These are phyloP conservation scores for Penicillium paxilli DNA, from an alignment of 495 filamentous ascomycete species.

Conservation along the genomic window DNA sequence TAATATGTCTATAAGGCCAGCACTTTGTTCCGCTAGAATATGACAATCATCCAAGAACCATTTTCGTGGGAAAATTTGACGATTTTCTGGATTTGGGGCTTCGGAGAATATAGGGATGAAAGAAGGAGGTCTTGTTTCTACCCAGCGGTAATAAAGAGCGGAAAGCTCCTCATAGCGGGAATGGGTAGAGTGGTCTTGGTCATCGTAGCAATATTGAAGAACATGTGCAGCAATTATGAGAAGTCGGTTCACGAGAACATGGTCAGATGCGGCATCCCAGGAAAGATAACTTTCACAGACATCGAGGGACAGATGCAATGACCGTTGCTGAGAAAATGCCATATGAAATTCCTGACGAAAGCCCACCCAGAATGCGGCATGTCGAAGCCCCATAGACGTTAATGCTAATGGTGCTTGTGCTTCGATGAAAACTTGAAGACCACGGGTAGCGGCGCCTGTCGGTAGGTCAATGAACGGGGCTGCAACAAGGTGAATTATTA, in stretches of 20 bases:
- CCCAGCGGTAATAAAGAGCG: background rate
- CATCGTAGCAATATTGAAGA: slow-evolving; percentile 29
- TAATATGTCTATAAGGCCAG: slow-evolving; percentile 36
- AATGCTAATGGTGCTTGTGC: slow-evolving; percentile 13
- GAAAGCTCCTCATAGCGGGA: slow-evolving; percentile 2
- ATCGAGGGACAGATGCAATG: slow-evolving; percentile 18
- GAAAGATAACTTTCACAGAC: slow-evolving; percentile 18
- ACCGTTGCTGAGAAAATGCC: slow-evolving; percentile 30
- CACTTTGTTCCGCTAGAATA: slow-evolving; percentile 32
- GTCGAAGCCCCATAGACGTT: slow-evolving; percentile 17
- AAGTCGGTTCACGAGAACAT: slow-evolving; percentile 25
- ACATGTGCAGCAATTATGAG: slow-evolving; percentile 25
- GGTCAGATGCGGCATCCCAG: slow-evolving; percentile 22
- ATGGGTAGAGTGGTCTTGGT: background rate
- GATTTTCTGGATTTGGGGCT: background rate
- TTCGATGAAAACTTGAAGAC: slow-evolving; percentile 22
- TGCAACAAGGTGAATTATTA: background rate
- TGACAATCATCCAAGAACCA: slow-evolving; percentile 36
- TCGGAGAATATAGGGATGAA: slow-evolving; percentile 19
- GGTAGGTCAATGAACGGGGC: slow-evolving; percentile 19
- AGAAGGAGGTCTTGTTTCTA: slow-evolving; percentile 6
- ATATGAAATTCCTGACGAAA: slow-evolving; percentile 38
- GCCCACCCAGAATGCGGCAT: slow-evolving; percentile 32
- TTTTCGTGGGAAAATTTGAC: slow-evolving; percentile 30
- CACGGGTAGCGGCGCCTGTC: slow-evolving; percentile 17